Evolutionary conservation across 257 asterid species (phyloP), one percentile per base, ranked within the genome.

Genomic region (Primulina eburnea): DNA sequence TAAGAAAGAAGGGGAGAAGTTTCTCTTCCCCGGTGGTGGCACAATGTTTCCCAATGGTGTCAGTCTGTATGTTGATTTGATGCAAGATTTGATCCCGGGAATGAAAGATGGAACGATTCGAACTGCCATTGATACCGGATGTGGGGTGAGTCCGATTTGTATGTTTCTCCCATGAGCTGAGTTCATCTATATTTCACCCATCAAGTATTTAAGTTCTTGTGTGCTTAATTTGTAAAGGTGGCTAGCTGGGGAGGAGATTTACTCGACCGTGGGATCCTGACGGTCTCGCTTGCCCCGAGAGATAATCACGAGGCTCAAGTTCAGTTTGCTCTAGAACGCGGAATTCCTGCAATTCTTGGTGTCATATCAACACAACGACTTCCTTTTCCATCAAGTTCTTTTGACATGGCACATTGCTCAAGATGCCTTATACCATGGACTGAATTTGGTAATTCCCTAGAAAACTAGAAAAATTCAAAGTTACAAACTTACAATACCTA

Each of bases 381-480:
- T 70, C 98, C 99, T 73, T 94, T 94, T 56, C 97, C 99, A 64
- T 94, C 99, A 17, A 91, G 78, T 77, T 86, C 99, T 40, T 94
- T 94, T 29, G 99, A 94, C 82, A 89, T 94, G 98, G 99, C 98
- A 4, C 99, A 94, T 76, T 94, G 99, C 86, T 91, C 99, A 10
- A 85, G 99, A 91, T 94, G 99, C 88, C 96, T 93, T 30, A 93
- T 93, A 62, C 99, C 99, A 60, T 93, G 99, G 99, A 89, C 98
- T 20, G 99, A 94, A 88, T 91, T 94, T 58, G 98, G 99, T 94
- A 81, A 77, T 2, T 61, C 37, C 28, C 56, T 43, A 32, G 43
- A 5, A 38, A 52, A 43, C 24, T 50, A 21, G 34, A 33, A 8
- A 18, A 4, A 26, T 43, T 4, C 26, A 37, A 18, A 3, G 37